Conservation (phyloP, 495 filamentous ascomycete species). For the Xylaria intraflava region DNA sequence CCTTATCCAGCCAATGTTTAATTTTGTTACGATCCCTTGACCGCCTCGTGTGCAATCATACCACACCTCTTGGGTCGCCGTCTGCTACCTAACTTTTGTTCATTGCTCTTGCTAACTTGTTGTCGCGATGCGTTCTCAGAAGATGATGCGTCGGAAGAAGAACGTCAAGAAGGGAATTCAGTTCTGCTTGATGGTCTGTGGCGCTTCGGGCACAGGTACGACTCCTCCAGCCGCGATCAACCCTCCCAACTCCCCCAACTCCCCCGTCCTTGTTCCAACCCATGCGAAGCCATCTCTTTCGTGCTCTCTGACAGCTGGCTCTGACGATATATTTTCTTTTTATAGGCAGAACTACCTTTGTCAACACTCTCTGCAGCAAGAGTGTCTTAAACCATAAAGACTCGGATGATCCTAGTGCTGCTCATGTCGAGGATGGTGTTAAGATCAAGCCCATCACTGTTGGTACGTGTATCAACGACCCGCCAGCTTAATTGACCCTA, state of each 20-base stretch:
- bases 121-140: constrained; percentile 45
- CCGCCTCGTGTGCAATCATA: constrained; percentile 2
- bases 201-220: constrained; percentile 94
- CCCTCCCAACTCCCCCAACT: constrained; percentile 8
- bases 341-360: constrained; percentile 92
- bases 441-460: constrained; percentile 98
- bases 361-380: constrained; percentile 98
- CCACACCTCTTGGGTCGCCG: constrained; percentile 13
- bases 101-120: constrained; percentile 27
- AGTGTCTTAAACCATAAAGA: constrained; percentile 82
- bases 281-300: constrained; percentile 1
- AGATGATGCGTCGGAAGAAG: constrained; percentile 99
- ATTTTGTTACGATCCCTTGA: constrained; percentile 13
- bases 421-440: constrained; percentile 92
- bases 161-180: constrained; percentile 99
- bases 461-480: constrained; percentile 53
- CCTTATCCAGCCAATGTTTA: constrained; percentile 21
- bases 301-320: constrained; percentile 17
- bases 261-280: background rate
- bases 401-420: constrained; percentile 76
- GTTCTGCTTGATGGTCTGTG: constrained; percentile 99
- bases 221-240: constrained; percentile 17
- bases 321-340: constrained; percentile 1
- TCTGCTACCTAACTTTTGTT: background rate
- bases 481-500: constrained; percentile 10